Evolutionary conservation across 2,329 filamentous ascomycete species (phyloP), one percentile per base, ranked within the genome.

Genomic region (Dactylonectria estremocensis): DNA sequence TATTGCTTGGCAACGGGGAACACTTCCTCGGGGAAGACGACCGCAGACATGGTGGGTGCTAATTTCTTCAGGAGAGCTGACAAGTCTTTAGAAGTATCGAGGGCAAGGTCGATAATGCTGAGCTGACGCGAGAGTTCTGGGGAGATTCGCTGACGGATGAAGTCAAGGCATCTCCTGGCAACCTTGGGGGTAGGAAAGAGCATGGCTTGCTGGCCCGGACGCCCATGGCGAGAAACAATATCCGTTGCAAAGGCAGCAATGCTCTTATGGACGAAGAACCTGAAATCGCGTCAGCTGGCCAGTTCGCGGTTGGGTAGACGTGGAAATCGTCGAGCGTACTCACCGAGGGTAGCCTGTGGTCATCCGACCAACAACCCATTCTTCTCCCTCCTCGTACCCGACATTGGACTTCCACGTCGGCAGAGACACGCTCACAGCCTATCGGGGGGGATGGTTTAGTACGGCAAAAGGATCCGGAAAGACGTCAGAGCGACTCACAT

Each of bases 361-460:
- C 95, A 99, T 92, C 78, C 91, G 92, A 69, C 87, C 88, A 18
- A 96, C 71, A n/a, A 99, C 93, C 92, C 94, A 96, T 64, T 91
- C 85, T 78, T 97, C 88, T 57, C 95, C 95, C 81, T 99, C 95
- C 80, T 99, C 96, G 78, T 99, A 99, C 46, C 90, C 95, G 45
- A 99, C 86, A 76, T 97, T 98, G 72, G 95, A 87, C 72, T 87
- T 88, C 96, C 96, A 99, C 82, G 95, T 97, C 45, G 96, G 96
- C 28, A 99, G 85, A 16, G 96, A 98, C 48, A 98, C 95, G 80
- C 95, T 98, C 72, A 98, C 94, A 71, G 95, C 96, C 95, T 98
- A 61, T 2, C 4, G 20, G 3, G 31, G 49, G 5, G n/a, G 2
- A 24, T 56, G 3, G 22, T 10, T 50, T 24, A 28, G 24, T 50